Conservation (phyloP, 108 stramenopile species). For the Skeletonema costatum region DNA sequence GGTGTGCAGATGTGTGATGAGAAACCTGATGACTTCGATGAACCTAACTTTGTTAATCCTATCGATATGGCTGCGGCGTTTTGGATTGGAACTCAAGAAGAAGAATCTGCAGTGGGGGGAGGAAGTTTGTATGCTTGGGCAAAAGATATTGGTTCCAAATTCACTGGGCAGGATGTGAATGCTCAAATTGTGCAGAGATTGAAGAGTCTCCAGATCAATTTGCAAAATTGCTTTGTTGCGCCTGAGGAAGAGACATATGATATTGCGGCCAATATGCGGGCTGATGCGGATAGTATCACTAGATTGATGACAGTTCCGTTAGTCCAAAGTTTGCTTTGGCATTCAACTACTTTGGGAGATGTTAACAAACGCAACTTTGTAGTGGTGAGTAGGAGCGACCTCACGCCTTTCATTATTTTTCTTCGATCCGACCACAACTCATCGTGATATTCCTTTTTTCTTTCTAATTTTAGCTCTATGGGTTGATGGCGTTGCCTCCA, state of each 20-base stretch:
- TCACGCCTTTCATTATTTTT: background rate
- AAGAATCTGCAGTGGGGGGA: conserved; percentile 49
- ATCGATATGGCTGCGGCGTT: conserved; percentile 76
- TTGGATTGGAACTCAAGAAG: conserved; percentile 73
- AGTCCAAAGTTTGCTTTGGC: conserved; percentile 77
- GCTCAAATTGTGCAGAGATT: conserved; percentile 53
- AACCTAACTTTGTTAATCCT: conserved; percentile 21
- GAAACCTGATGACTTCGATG: conserved; percentile 12
- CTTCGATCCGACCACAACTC: background rate
- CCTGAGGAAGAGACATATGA: conserved; percentile 20
- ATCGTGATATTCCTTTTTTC: background rate
- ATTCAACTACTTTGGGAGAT: conserved; percentile 12
- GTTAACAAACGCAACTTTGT: background rate
- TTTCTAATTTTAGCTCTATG: conserved; percentile 14
- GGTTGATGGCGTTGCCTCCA: conserved; percentile 23
- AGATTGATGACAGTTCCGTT: conserved; percentile 68
- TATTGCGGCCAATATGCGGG: conserved; percentile 48
- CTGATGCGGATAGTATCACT: conserved; percentile 30
- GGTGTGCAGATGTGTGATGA: conserved; percentile 49
- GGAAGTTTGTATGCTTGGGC: conserved; percentile 75
- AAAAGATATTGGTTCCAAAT: conserved; percentile 45
- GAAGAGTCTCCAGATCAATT: conserved; percentile 24
- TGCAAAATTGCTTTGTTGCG: conserved; percentile 21
- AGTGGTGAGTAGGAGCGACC: background rate
- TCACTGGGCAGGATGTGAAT: conserved; percentile 58